Conservation (phyloP, 2,329 filamentous ascomycete species). For the Tolypocladium amazonense region DNA sequence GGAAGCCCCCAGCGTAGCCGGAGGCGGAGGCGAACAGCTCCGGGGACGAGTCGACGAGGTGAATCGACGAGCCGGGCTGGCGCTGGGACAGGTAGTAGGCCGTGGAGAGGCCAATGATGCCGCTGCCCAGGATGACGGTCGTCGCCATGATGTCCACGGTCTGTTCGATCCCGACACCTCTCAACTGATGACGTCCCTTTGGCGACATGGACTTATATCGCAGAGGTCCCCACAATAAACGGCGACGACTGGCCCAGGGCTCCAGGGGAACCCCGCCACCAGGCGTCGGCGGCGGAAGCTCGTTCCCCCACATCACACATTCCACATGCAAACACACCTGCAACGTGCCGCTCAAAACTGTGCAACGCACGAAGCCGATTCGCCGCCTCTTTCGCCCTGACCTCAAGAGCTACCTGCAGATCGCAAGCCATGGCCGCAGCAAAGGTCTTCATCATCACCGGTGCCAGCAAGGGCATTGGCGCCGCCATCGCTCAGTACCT, state of each 20-base stretch:
- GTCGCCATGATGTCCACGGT: slow-evolving; percentile 24
- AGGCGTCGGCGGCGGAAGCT: not conserved
- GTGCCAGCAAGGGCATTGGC: slow-evolving; percentile 53
- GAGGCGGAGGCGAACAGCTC: slow-evolving; percentile 64
- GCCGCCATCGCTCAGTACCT: slow-evolving; percentile 43
- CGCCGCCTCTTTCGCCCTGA: not conserved
- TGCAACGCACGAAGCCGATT: not conserved
- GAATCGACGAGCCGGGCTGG: slow-evolving; percentile 29
- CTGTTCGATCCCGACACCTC: not conserved
- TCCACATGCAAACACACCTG: not conserved
- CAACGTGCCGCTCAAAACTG: not conserved
- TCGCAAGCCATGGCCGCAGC: slow-evolving; percentile 1
- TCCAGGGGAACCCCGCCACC: not conserved
- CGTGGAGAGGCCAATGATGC: slow-evolving; percentile 59
- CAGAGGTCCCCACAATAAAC: not conserved
- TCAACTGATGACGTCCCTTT: not conserved
- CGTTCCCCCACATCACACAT: not conserved
- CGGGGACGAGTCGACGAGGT: slow-evolving; percentile 34
- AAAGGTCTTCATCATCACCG: slow-evolving; percentile 55
- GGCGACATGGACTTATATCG: not conserved
- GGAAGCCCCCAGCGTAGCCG: slow-evolving; percentile 62
- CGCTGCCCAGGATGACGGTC: slow-evolving; percentile 58
- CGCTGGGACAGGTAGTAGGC: slow-evolving; percentile 59
- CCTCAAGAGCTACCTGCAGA: not conserved
- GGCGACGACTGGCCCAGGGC: not conserved